phyloP scores from a whole-genome alignment of 2,329 filamentous ascomycete genomes.

The Botrytis hyacinthi region DNA sequence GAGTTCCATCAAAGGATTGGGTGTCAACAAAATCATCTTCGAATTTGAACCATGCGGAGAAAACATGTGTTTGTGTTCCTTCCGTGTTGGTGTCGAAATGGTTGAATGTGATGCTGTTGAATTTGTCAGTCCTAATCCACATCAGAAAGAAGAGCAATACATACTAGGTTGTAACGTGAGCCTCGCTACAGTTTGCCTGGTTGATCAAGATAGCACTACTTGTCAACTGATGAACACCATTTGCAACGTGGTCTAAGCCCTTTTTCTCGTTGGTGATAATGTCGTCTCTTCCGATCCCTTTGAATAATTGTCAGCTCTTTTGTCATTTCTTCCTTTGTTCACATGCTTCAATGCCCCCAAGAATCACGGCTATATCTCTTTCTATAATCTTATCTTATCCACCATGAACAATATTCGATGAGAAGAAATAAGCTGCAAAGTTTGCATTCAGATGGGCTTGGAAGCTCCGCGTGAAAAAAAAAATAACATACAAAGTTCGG shows the following conservation, averaged over 20 bases:
- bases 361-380: background rate
- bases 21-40: conserved; percentile 16
- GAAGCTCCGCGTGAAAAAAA: background rate
- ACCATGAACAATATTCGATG: background rate
- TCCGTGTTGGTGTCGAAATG: background rate
- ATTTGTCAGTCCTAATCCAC: background rate
- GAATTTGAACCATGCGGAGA: background rate
- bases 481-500: conserved; percentile 14
- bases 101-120: conserved; percentile 8
- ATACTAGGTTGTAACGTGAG: conserved; percentile 14
- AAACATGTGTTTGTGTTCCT: background rate
- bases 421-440: background rate
- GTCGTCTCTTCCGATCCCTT: background rate
- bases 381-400: background rate
- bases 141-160: background rate
- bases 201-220: conserved; percentile 13
- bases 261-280: conserved; percentile 9
- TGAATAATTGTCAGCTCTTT: background rate
- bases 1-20: background rate
- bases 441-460: too few species aligned
- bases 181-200: background rate
- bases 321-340: background rate
- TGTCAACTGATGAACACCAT: conserved; percentile 11
- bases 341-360: background rate
- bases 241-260: background rate